Percentiles rank a stretch among this genome's conserved stretches.
These are phyloP conservation scores for Pistacia atlantica DNA, from an alignment of 345 rosid species.

Conservation along the genomic window DNA sequence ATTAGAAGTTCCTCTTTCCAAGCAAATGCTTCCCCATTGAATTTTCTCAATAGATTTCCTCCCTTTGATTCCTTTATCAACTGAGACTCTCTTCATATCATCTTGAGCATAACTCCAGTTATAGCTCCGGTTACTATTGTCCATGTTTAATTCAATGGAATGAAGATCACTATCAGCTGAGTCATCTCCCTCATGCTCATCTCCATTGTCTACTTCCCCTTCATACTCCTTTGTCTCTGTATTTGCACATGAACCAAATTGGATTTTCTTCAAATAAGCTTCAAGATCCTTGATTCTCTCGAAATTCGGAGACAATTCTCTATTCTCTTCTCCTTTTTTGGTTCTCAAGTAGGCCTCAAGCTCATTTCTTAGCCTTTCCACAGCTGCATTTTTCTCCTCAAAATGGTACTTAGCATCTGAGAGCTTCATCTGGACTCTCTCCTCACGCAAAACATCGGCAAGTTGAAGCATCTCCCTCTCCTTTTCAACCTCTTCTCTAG, in stretches of 20 bases:
- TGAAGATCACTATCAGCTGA: constrained; percentile 85
- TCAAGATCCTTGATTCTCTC: constrained; percentile 57
- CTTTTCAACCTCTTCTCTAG: constrained; percentile 80
- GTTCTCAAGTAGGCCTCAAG: constrained; percentile 56
- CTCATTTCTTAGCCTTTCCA: constrained; percentile 64
- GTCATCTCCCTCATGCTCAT: constrained; percentile 49
- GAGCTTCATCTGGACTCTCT: constrained; percentile 96
- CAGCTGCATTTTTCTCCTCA: constrained; percentile 86
- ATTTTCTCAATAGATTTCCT: constrained; percentile 56
- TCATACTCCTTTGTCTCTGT: constrained; percentile 15
- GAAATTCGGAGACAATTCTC: constrained; percentile 37
- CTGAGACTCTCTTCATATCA: constrained; percentile 32
- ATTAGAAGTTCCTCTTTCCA: constrained; percentile 37
- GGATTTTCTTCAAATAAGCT: constrained; percentile 45
- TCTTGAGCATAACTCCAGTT: constrained; percentile 71
- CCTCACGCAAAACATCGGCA: constrained; percentile 91
- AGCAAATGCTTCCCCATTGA: constrained; percentile 61
- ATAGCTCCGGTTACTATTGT: constrained; percentile 59
- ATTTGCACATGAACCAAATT: constrained; percentile 30
- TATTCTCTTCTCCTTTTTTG: constrained; percentile 34
- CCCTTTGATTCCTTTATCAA: constrained; percentile 48
- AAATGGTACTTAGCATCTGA: constrained; percentile 80
- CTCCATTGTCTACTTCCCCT: constrained; percentile 35
- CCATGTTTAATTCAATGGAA: constrained; percentile 93
- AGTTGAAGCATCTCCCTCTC: constrained; percentile 96